Conservation (phyloP, 108 stramenopile genomes). For the Fragilaria crotonensis region DNA sequence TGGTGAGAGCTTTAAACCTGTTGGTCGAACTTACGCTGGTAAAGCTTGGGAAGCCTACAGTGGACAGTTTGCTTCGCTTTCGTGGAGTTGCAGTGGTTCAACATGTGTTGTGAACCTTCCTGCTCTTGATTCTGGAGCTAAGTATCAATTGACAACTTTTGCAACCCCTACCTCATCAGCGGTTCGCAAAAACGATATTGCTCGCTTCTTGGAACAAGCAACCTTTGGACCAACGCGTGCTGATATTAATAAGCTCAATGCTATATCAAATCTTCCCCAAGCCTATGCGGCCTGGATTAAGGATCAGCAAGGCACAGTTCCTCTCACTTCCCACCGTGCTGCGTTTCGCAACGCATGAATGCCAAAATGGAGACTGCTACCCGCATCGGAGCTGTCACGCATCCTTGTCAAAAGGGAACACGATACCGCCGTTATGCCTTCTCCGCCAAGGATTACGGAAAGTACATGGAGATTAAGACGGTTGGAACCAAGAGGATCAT, state of each 20-base stretch:
- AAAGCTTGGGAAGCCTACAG: neutral
- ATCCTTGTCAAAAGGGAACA: slow-evolving; percentile 38
- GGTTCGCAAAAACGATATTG: slow-evolving; percentile 8
- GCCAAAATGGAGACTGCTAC: slow-evolving; percentile 26
- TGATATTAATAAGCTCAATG: slow-evolving; percentile 24
- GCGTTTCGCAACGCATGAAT: slow-evolving; percentile 30
- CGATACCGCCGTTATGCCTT: slow-evolving; percentile 14
- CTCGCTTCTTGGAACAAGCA: slow-evolving; percentile 20
- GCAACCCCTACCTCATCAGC: neutral
- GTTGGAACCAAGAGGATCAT: neutral
- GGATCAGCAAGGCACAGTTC: slow-evolving; percentile 16
- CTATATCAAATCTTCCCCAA: neutral
- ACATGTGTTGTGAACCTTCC: neutral
- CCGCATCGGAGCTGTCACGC: slow-evolving; percentile 17
- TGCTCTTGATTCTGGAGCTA: neutral
- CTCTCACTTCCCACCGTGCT: slow-evolving; percentile 31
- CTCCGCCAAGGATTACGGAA: slow-evolving; percentile 24
- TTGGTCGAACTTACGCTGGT: neutral
- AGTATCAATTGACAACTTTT: neutral
- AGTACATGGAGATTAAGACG: neutral
- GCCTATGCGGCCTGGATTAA: slow-evolving; percentile 15
- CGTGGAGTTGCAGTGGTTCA: neutral
- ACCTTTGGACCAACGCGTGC: slow-evolving; percentile 27
- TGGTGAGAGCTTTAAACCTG: slow-evolving; percentile 6
- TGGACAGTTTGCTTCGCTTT: neutral